Base-by-base conservation (phyloP, 2,329 filamentous ascomycete species). In the Pseudogymnoascus sp. region DNA sequence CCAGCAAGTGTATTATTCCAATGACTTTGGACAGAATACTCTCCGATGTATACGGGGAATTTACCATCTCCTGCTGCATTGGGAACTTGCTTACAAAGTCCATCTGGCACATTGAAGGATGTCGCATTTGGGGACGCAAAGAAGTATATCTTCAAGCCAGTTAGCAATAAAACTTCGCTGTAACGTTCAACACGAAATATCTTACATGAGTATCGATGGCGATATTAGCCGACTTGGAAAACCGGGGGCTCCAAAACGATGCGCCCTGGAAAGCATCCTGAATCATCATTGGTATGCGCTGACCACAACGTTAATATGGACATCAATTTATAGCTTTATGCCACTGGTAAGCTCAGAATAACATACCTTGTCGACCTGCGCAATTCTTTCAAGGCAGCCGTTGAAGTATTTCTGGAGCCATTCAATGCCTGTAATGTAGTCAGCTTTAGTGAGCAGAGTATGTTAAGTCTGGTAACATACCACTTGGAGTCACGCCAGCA, bases 341-440 rank as follows among this genome's bases (percentile, higher is more conserved):
- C 37, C 37, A 40, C n/a, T 40, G n/a, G 37, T 9, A 7, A 40
- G 17, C 37, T 17, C 15, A 40, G 37, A 40, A 40, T 17, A 17
- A 17, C 37, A 40, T 40, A 40, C 65, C 15, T 61, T 65, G 65
- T 74, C 68, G 40, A 70, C 65, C 29, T 69, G 67, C 17, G 64
- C 65, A 23, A 72, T 67, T 15, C 66, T 66, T 19, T 67, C 33
- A 40, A 74, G 56, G 17, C 70, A 68, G 33, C 70, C 72, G 37
- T 72, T 65, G 50, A 75, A 69, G 67, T 76, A 76, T 7, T 68
- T 73, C 38, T 68, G 66, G 3, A 75, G 67, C 72, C 72, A 76
- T 40, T 40, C 37, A 40, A 40, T 40, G 37, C 37, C 37, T 40
- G 6, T 3, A 40, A n/a, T 17, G n/a, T 7, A 17, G 37, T 40